Evolutionary conservation across 306 rosid genomes (phyloP).

Genomic region (Rosa lucieae): DNA sequence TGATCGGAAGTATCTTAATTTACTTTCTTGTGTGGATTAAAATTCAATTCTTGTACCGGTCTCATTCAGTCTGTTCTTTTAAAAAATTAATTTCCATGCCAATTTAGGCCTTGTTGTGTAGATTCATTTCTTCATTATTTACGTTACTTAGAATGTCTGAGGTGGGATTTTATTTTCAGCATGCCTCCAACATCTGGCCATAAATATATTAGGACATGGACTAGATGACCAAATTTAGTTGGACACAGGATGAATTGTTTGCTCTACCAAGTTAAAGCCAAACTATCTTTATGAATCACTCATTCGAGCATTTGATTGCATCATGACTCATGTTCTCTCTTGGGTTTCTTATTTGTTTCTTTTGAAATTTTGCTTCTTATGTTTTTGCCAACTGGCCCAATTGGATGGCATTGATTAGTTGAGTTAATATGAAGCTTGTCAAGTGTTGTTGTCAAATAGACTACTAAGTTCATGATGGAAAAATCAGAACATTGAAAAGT

Average conservation of each 20-base stretch:
- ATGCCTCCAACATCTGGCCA: neutral
- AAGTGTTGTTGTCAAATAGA: neutral
- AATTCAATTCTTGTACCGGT: neutral
- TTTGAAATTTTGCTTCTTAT: neutral
- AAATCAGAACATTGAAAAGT: neutral
- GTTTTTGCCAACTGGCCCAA: neutral
- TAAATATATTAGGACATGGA: neutral
- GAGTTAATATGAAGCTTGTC: neutral
- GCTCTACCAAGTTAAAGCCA: neutral
- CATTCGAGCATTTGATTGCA: neutral
- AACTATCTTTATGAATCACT: neutral
- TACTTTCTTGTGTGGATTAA: neutral
- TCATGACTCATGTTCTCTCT: neutral
- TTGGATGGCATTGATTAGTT: neutral
- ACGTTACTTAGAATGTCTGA: neutral
- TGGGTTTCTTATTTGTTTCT: neutral
- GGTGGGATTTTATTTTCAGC: neutral
- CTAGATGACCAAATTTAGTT: neutral
- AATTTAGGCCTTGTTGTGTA: neutral
- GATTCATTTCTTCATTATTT: neutral
- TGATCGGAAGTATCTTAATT: neutral
- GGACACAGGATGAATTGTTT: neutral
- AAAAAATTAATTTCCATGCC: neutral
- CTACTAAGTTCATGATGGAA: neutral
- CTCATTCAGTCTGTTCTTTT: neutral